These are phyloP conservation scores for Irpex rosettiformis DNA, from an alignment of 1,284 basidiomycete species.

Conservation along the genomic window DNA sequence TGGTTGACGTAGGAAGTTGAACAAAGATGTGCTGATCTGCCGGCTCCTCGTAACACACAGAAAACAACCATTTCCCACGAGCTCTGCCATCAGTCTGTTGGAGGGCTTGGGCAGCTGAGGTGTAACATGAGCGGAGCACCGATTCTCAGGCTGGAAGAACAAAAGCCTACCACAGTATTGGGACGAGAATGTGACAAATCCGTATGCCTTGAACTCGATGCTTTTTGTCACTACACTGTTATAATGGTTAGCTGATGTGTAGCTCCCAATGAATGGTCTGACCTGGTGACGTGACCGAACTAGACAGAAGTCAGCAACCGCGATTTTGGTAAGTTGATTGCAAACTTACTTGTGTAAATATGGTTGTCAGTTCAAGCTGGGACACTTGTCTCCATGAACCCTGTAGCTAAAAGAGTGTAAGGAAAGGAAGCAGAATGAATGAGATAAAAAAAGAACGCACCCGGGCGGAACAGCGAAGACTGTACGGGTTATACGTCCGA, in stretches of 20 bases:
- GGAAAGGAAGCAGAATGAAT: background rate
- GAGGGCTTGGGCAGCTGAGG: background rate
- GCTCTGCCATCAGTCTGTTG: background rate
- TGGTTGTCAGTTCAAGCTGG: background rate
- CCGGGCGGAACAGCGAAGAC: background rate
- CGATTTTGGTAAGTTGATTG: background rate
- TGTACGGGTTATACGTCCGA: slow-evolving; percentile 1
- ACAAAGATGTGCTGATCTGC: background rate
- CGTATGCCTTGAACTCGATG: background rate
- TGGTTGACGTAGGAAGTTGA: too few relatives aligned
- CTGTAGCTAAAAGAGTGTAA: background rate
- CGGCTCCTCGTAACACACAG: background rate
- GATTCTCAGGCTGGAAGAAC: background rate
- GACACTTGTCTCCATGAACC: background rate
- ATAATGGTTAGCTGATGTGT: background rate
- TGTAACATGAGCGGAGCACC: background rate
- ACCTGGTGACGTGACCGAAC: background rate
- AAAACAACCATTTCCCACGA: background rate
- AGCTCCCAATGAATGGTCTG: background rate
- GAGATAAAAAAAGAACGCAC: background rate
- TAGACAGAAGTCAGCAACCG: background rate
- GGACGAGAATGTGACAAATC: background rate
- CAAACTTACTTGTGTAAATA: background rate
- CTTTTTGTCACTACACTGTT: background rate
- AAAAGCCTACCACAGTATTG: background rate